Evolutionary conservation across 129 eudicot genomes (phyloP).

Genomic region (Dittrichia graveolens): DNA sequence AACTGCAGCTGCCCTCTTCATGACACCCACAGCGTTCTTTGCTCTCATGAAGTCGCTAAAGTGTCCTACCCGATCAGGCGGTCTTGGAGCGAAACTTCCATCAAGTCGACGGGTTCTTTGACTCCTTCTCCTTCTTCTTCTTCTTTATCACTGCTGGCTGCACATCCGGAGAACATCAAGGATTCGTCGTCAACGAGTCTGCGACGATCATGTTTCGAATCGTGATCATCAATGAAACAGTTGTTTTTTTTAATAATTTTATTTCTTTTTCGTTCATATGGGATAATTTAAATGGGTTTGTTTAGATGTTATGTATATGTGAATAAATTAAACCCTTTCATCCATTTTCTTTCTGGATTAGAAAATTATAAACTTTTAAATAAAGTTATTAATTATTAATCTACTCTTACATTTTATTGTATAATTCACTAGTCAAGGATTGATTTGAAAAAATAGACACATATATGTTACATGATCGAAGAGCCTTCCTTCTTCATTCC

Average conservation of each 20-base stretch:
- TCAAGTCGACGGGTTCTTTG: conserved; percentile 22
- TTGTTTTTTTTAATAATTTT: background rate
- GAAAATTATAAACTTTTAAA: background rate
- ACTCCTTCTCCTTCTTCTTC: conserved; percentile 18
- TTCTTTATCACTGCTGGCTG: conserved; percentile 9
- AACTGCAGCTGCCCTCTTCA: conserved; percentile 72
- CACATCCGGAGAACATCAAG: background rate
- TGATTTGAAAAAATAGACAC: no score
- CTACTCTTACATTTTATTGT: background rate
- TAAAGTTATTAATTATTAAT: background rate
- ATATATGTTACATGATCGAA: no score
- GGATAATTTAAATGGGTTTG: background rate
- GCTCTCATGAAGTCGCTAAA: conserved; percentile 13
- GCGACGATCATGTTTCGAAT: background rate
- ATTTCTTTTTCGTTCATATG: background rate
- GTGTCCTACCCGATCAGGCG: conserved; percentile 51
- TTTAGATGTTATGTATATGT: background rate
- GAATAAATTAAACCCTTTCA: conserved; percentile 17
- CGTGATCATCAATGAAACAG: background rate
- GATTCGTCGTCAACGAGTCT: background rate
- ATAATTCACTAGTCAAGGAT: no score
- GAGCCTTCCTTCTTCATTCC: no score
- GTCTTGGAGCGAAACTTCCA: conserved; percentile 55
- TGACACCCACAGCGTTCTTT: conserved; percentile 26
- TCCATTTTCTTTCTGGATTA: background rate